A percentile compares a stretch with the other conserved stretches of the same genome.
Evolutionary conservation across 805 yeast genomes (phyloP).

Genomic region (Hanseniaspora guilliermondii): DNA sequence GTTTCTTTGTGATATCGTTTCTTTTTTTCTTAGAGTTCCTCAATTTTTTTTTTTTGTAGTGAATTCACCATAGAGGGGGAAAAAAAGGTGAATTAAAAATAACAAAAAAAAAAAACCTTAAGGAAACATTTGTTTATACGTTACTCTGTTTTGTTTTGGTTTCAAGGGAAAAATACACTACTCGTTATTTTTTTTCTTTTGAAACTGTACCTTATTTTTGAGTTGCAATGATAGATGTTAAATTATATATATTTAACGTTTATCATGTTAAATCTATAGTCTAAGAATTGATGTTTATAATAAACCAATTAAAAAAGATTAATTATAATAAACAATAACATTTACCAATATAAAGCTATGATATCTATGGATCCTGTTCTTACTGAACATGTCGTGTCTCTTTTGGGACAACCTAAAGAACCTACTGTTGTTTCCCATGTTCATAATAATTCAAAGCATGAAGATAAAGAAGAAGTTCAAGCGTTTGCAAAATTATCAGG

Average conservation of each 20-base stretch:
- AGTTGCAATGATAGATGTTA: no score
- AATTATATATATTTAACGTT: no score
- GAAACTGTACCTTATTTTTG: no score
- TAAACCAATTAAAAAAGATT: background rate
- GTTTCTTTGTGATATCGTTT: no score
- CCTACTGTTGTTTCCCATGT: constrained; percentile 60
- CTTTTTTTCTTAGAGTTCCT: no score
- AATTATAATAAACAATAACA: background rate
- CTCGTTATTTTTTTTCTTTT: background rate
- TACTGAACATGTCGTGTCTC: constrained; percentile 61
- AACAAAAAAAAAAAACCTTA: background rate
- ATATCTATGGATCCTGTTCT: constrained; percentile 34
- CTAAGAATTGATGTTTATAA: no score
- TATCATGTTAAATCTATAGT: no score
- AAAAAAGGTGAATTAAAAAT: no score
- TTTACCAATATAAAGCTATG: constrained; percentile 20
- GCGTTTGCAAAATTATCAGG: constrained; percentile 97
- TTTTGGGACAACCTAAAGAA: constrained; percentile 59
- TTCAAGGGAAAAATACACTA: background rate
- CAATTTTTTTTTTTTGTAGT: no score
- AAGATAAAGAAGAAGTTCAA: constrained; percentile 59
- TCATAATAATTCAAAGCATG: constrained; percentile 59
- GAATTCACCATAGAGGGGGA: background rate
- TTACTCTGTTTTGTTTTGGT: background rate
- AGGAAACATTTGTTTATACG: background rate